Evolutionary conservation across 148 eudicot genomes (phyloP).

Genomic region (Camellia japonica): DNA sequence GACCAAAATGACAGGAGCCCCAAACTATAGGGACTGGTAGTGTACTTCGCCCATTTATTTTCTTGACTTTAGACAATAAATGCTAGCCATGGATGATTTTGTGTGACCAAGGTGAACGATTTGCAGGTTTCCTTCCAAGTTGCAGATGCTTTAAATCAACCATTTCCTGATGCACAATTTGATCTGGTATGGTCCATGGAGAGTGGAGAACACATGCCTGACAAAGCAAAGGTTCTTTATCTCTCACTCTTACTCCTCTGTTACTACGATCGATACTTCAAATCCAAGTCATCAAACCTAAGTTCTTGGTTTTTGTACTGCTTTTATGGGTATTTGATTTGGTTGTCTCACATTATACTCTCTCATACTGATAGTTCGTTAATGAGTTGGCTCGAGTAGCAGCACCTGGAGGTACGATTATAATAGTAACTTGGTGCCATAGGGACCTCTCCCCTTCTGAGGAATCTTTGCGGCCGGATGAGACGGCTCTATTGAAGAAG

Average conservation of each 20-base stretch:
- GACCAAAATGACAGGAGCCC: too few species aligned
- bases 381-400: constrained; percentile 86
- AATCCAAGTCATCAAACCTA: background rate
- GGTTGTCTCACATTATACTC: background rate
- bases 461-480: constrained; percentile 67
- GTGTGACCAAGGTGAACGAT: constrained; percentile 7
- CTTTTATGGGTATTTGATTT: constrained; percentile 5
- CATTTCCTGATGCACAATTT: constrained; percentile 85
- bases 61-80: too few species aligned
- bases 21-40: too few species aligned
- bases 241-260: background rate
- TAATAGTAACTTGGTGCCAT: constrained; percentile 96
- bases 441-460: constrained; percentile 81
- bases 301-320: constrained; percentile 1
- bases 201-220: constrained; percentile 99
- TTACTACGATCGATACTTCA: background rate
- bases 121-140: constrained; percentile 84
- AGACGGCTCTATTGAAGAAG: constrained; percentile 56
- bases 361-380: constrained; percentile 49
- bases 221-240: constrained; percentile 66
- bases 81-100: too few species aligned
- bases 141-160: constrained; percentile 92
- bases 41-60: too few species aligned
- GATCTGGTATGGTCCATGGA: constrained; percentile 99
- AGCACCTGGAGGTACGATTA: constrained; percentile 85